These are phyloP conservation scores for Entamoeba histolytica DNA, from an alignment of 208 protist species.

Conservation along the genomic window DNA sequence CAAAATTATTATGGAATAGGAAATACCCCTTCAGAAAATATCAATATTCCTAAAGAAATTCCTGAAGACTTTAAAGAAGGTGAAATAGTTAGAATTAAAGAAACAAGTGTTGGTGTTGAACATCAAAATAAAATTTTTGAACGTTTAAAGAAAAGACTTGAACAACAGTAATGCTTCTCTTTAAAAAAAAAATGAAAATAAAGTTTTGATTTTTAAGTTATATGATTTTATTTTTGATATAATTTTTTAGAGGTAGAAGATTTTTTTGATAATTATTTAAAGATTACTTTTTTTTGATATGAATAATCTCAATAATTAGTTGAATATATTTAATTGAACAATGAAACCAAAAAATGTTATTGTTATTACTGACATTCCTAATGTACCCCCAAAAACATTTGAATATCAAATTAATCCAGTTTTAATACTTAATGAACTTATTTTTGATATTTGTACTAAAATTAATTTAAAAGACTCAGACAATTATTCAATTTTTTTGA, in stretches of 20 bases:
- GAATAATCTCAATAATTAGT: too few relatives aligned
- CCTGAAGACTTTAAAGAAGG: neutral
- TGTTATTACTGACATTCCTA: neutral
- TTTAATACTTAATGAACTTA: neutral
- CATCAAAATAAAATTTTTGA: neutral
- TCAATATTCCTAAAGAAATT: neutral
- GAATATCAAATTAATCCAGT: neutral
- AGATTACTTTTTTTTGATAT: too few relatives aligned
- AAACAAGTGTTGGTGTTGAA: neutral
- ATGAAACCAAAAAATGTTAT: neutral
- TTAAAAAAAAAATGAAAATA: too few relatives aligned
- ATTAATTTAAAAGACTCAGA: neutral
- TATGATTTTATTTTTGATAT: too few relatives aligned
- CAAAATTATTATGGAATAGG: neutral
- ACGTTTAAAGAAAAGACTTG: neutral
- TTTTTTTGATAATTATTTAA: too few relatives aligned
- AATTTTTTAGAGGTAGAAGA: too few relatives aligned
- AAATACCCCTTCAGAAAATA: neutral
- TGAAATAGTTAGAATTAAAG: neutral
- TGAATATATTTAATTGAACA: too few relatives aligned
- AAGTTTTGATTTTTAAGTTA: too few relatives aligned
- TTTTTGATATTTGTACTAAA: neutral
- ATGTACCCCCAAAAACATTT: neutral
- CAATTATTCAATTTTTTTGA: neutral
- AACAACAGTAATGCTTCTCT: too few relatives aligned